phyloP scores from a whole-genome alignment of 2,329 filamentous ascomycete species.

The Diatrype stigma region DNA sequence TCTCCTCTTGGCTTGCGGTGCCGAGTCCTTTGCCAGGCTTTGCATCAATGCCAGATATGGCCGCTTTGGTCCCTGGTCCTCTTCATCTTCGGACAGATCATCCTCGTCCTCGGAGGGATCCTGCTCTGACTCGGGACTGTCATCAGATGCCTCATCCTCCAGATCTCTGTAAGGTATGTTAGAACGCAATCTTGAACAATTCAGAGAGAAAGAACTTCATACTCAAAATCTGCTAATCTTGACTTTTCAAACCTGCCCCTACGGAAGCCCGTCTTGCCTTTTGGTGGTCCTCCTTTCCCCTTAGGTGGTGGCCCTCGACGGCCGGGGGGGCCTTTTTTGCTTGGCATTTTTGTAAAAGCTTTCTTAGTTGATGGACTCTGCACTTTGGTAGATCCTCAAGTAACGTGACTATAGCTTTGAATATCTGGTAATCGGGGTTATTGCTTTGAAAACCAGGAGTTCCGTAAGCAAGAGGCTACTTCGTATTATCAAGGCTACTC shows the following conservation, averaged over 20 bases:
- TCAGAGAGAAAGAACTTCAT: neutral
- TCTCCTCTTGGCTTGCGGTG: slow-evolving; percentile 50
- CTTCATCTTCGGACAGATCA: slow-evolving; percentile 38
- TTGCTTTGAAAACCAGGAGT: no score
- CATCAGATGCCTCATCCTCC: slow-evolving; percentile 29
- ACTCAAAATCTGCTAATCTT: neutral
- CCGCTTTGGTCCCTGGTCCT: slow-evolving; percentile 32
- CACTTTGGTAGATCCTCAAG: no score
- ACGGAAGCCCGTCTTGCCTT: neutral
- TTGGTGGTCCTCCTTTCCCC: neutral
- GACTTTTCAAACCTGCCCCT: neutral
- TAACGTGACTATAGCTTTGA: no score
- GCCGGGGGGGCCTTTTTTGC: neutral
- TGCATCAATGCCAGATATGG: slow-evolving; percentile 58
- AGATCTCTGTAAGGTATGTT: slow-evolving; percentile 20
- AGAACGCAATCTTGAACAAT: slow-evolving; percentile 3
- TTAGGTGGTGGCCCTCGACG: neutral
- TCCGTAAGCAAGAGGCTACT: no score
- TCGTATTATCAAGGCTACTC: no score
- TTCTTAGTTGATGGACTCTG: neutral
- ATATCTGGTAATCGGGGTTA: no score
- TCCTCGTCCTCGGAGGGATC: slow-evolving; percentile 40
- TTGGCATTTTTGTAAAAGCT: neutral
- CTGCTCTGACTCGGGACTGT: slow-evolving; percentile 38
- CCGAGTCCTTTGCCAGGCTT: slow-evolving; percentile 45